Evolutionary conservation across 805 yeast genomes (phyloP).

Genomic region (Henningerozyma blattae): DNA sequence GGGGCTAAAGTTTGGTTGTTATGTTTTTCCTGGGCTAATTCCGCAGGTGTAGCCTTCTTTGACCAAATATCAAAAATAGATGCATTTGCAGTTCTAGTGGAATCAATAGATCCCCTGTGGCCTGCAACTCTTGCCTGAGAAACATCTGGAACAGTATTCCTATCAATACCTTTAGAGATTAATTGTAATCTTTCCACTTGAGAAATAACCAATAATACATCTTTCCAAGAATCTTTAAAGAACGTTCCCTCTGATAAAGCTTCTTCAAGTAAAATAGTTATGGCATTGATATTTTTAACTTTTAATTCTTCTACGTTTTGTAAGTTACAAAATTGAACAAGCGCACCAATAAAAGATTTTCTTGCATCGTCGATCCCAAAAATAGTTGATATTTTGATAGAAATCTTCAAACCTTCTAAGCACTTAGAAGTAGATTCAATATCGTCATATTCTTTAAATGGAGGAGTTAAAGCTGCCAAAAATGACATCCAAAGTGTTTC

Average conservation of each 20-base stretch:
- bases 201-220: slow-evolving; percentile 67
- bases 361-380: slow-evolving; percentile 78
- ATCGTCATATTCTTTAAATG: slow-evolving; percentile 81
- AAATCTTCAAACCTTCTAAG: slow-evolving; percentile 74
- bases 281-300: slow-evolving; percentile 71
- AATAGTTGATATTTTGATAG: slow-evolving; percentile 73
- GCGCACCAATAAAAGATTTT: slow-evolving; percentile 79
- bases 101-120: slow-evolving; percentile 39
- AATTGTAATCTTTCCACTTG: slow-evolving; percentile 86
- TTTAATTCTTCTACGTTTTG: slow-evolving; percentile 69
- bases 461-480: slow-evolving; percentile 86
- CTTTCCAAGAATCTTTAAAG: slow-evolving; percentile 72
- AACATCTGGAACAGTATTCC: slow-evolving; percentile 77
- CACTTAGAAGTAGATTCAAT: slow-evolving; percentile 55
- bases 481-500: slow-evolving; percentile 96
- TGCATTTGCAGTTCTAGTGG: slow-evolving; percentile 32
- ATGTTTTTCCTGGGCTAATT: slow-evolving; percentile 57
- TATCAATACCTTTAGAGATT: slow-evolving; percentile 77
- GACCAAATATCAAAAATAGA: slow-evolving; percentile 48
- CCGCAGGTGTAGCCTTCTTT: slow-evolving; percentile 43
- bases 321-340: slow-evolving; percentile 76
- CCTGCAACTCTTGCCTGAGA: slow-evolving; percentile 59
- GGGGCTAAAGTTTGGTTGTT: slow-evolving; percentile 57
- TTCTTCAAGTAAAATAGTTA: slow-evolving; percentile 57
- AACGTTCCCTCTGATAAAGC: slow-evolving; percentile 73